Base-by-base conservation (phyloP, 129 eudicot species). In the Escallonia herrerae region DNA sequence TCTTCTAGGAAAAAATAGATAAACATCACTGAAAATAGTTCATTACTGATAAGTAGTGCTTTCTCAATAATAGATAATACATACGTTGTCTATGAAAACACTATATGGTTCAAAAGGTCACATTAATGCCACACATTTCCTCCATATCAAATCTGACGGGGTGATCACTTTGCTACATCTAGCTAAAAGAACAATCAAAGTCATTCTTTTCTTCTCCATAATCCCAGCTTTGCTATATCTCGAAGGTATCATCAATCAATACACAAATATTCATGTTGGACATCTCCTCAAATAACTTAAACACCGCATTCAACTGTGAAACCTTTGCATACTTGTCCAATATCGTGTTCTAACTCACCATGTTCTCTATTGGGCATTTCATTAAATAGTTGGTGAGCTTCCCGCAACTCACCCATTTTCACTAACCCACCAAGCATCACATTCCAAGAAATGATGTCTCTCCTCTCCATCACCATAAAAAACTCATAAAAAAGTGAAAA, bases 331-430 rank as follows among this genome's bases (percentile, higher is more conserved):
- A 83, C 65, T 96, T 96, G 70, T 88, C 89, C 70, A 91, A 75
- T 43, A 88, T 83, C 5, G 91, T 80, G 48, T 91, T 91, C 98
- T 96, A 91, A 66, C 98, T 91, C 62, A 88, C 96, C 11, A 38
- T 60, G 77, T 91, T n/a, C 96, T 42, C 86, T 81, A 33, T 82
- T 74, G 52, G 95, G 90, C 96, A 91, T 91, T 81, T 85, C 89
- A 67, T 87, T 96, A 54, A 91, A 88, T 89, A 91, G 42, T 44
- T 56, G 62, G 75, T 80, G 68, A 2, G 87, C 90, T 42, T 83
- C 83, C 15, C 22, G 60, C 72, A 83, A 57, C 56, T 82, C 60
- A 12, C 89, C 87, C 6, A n/a, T 74, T 66, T 70, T 93, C 59
- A 81, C 76, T 69, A 85, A 68, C 57, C 89, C 96, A 42, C 84